Evolutionary conservation across 345 rosid genomes (phyloP).

Genomic region (Bretschneidera sinensis): DNA sequence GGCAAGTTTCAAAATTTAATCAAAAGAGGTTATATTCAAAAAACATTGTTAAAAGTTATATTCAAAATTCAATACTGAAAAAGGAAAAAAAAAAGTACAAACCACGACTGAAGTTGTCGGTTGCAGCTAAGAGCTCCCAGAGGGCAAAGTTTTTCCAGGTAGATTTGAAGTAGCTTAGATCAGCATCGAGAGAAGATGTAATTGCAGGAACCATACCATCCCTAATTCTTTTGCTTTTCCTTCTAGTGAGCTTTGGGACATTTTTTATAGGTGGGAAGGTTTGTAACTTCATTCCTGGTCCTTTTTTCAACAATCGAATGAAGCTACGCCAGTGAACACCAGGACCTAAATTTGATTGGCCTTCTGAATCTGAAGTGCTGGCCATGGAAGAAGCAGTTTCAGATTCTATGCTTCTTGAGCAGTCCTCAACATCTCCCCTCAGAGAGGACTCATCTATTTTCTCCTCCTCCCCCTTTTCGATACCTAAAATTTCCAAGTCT

Average conservation of each 20-base stretch:
- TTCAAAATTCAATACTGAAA: neutral
- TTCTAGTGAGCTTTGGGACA: slow-evolving; percentile 60
- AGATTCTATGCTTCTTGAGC: slow-evolving; percentile 28
- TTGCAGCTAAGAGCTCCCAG: slow-evolving; percentile 62
- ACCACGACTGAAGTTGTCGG: slow-evolving; percentile 69
- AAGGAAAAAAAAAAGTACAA: slow-evolving; percentile 10
- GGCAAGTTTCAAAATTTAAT: too few relatives aligned
- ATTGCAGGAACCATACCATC: slow-evolving; percentile 46
- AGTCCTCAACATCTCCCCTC: slow-evolving; percentile 27
- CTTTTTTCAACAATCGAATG: slow-evolving; percentile 53
- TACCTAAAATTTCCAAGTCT: slow-evolving; percentile 30
- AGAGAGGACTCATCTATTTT: slow-evolving; percentile 2
- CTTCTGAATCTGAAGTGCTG: slow-evolving; percentile 56
- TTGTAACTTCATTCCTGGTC: slow-evolving; percentile 45
- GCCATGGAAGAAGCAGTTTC: slow-evolving; percentile 40
- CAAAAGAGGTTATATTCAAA: too few relatives aligned
- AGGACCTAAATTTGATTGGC: slow-evolving; percentile 15
- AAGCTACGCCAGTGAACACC: slow-evolving; percentile 48
- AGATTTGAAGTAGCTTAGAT: slow-evolving; percentile 56
- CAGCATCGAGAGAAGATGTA: slow-evolving; percentile 48
- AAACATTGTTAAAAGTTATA: too few relatives aligned
- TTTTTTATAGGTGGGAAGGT: slow-evolving; percentile 36
- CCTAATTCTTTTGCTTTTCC: slow-evolving; percentile 55
- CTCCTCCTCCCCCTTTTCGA: slow-evolving; percentile 21
- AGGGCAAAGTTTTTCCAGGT: slow-evolving; percentile 76